These are phyloP conservation scores for Tetracladium setigerum DNA, from an alignment of 495 filamentous ascomycete species.

Conservation along the genomic window DNA sequence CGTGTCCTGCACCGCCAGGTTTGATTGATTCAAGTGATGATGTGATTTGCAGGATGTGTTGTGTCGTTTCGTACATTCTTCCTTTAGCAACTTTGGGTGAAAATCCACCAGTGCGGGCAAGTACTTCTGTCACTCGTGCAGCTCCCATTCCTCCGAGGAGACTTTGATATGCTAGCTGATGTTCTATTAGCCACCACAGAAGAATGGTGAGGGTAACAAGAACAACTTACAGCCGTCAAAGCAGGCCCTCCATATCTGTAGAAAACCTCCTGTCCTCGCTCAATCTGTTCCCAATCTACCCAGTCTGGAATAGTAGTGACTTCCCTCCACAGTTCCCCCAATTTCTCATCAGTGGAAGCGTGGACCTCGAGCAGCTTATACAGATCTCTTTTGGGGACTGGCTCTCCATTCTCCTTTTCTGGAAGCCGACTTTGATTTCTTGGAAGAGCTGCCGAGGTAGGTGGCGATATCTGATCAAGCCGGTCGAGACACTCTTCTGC, in stretches of 20 bases:
- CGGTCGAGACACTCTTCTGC: slow-evolving; percentile 56
- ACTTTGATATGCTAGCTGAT: slow-evolving; percentile 52
- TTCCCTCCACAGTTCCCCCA: slow-evolving; percentile 57
- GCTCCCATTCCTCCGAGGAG: slow-evolving; percentile 60
- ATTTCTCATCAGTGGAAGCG: slow-evolving; percentile 44
- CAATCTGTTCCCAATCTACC: slow-evolving; percentile 79
- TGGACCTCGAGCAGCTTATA: slow-evolving; percentile 55
- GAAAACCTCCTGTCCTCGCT: slow-evolving; percentile 60
- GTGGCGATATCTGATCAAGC: slow-evolving; percentile 49
- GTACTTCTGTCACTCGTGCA: slow-evolving; percentile 61
- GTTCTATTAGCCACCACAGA: not conserved
- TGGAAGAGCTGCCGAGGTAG: slow-evolving; percentile 9
- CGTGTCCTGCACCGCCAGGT: slow-evolving; percentile 59
- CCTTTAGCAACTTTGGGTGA: slow-evolving; percentile 57
- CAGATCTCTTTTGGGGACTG: slow-evolving; percentile 39
- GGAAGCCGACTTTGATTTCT: slow-evolving; percentile 11
- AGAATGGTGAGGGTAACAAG: not conserved
- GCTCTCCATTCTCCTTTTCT: slow-evolving; percentile 14
- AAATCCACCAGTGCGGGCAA: slow-evolving; percentile 75
- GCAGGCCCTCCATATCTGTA: slow-evolving; percentile 66
- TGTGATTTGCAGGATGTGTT: slow-evolving; percentile 69
- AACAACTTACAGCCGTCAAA: slow-evolving; percentile 35
- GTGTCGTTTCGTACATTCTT: slow-evolving; percentile 66
- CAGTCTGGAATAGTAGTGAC: slow-evolving; percentile 64
- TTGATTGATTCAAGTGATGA: slow-evolving; percentile 55